These are phyloP conservation scores for Sporothrix phasma DNA, from an alignment of 2,329 filamentous ascomycete genomes.

Conservation along the genomic window DNA sequence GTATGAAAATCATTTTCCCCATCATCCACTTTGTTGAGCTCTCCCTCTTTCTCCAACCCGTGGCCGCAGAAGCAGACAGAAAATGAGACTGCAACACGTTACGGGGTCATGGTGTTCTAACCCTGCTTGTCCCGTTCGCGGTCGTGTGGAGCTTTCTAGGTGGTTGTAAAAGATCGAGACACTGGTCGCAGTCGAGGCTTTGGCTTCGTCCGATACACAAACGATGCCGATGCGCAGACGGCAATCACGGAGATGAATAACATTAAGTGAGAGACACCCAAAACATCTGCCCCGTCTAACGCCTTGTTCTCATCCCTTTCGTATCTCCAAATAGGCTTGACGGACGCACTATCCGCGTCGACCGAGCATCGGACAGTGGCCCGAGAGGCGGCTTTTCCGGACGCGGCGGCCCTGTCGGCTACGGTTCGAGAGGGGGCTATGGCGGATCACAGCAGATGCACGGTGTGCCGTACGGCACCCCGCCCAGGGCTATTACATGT, in stretches of 20 bases:
- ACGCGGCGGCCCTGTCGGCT: slow-evolving; percentile 28
- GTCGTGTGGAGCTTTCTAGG: slow-evolving; percentile 40
- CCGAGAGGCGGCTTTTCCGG: slow-evolving; percentile 47
- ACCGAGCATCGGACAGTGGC: slow-evolving; percentile 81
- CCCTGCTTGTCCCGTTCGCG: background rate
- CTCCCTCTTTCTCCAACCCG: background rate
- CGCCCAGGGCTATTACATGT: slow-evolving; percentile 30
- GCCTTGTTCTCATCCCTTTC: too few species aligned
- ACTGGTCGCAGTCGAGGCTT: slow-evolving; percentile 95
- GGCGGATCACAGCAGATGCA: slow-evolving; percentile 26
- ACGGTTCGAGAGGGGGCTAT: slow-evolving; percentile 27
- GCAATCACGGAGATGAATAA: slow-evolving; percentile 79
- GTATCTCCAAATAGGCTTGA: slow-evolving; percentile 57
- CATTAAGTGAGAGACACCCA: slow-evolving; percentile 58
- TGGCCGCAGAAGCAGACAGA: background rate
- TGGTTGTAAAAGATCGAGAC: slow-evolving; percentile 95
- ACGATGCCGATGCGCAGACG: slow-evolving; percentile 64
- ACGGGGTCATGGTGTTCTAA: slow-evolving; percentile 9
- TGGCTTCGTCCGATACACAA: slow-evolving; percentile 84
- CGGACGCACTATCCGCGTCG: slow-evolving; percentile 86
- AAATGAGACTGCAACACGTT: background rate
- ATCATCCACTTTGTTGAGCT: background rate
- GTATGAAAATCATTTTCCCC: slow-evolving; percentile 47
- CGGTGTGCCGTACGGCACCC: slow-evolving; percentile 28
- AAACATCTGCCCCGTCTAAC: background rate